A percentile compares a stretch with the other conserved stretches of the same genome.
phyloP scores from a whole-genome alignment of 495 filamentous ascomycete genomes.

The Corynascus novoguineensis region DNA sequence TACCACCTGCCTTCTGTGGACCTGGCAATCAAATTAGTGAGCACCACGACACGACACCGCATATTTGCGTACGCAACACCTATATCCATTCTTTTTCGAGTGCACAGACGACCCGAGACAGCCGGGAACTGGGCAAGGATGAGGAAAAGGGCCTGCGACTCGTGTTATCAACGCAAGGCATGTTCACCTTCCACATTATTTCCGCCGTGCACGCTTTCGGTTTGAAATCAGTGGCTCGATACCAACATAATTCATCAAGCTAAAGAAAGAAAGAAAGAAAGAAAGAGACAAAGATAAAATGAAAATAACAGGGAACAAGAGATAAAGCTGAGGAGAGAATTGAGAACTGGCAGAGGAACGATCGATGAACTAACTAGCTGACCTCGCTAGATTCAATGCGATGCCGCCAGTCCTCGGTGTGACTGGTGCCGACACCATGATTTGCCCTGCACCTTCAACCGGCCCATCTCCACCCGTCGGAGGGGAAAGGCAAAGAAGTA shows the following conservation, averaged over 20 bases:
- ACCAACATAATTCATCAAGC: no score
- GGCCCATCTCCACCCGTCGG: constrained; percentile 25
- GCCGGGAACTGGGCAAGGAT: background rate
- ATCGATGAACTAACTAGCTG: background rate
- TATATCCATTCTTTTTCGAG: no score
- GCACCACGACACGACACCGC: constrained; percentile 2
- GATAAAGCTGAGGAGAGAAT: no score
- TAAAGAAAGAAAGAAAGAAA: no score
- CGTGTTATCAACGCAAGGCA: constrained; percentile 49
- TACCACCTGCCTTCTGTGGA: background rate
- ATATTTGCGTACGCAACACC: no score
- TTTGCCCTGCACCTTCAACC: constrained; percentile 44
- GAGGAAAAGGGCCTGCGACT: constrained; percentile 43
- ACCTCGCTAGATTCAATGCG: constrained; percentile 46
- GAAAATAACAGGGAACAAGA: no score
- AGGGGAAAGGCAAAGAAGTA: constrained; percentile 25
- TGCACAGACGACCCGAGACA: background rate
- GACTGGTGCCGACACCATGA: constrained; percentile 52
- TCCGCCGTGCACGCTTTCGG: background rate
- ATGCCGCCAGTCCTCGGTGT: constrained; percentile 37
- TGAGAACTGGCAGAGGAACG: no score
- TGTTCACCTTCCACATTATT: background rate
- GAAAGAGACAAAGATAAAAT: no score
- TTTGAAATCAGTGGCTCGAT: no score
- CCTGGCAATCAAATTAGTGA: background rate